These are phyloP conservation scores for Cladorrhinum sp. DNA, from an alignment of 2,329 filamentous ascomycete genomes.

Conservation along the genomic window DNA sequence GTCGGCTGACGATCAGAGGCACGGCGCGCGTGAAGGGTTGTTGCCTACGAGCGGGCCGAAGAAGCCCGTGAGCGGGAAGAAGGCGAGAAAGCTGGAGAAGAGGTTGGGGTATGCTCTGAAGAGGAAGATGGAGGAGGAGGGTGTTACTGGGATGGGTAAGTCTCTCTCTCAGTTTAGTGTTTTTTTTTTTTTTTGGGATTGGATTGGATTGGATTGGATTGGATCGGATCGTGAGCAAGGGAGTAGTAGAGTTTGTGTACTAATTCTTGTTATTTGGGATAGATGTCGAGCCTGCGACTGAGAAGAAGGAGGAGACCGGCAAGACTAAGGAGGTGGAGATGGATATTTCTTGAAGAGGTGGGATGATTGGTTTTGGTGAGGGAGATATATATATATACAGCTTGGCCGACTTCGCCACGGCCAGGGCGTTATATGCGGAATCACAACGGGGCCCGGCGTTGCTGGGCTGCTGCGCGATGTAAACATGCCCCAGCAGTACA, in stretches of 20 bases:
- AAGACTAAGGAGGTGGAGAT: not conserved
- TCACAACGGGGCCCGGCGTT: too few relatives aligned
- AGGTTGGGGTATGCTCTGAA: conserved; percentile 50
- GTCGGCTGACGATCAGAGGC: conserved; percentile 23
- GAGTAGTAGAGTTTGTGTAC: too few relatives aligned
- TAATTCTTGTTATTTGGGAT: too few relatives aligned
- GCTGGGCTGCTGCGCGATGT: too few relatives aligned
- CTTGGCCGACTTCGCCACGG: too few relatives aligned
- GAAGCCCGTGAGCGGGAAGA: conserved; percentile 51
- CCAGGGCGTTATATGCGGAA: too few relatives aligned
- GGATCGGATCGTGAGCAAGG: too few relatives aligned
- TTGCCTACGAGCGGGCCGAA: conserved; percentile 55
- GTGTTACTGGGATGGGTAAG: conserved; percentile 47
- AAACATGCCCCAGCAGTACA: too few relatives aligned
- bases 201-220: not conserved
- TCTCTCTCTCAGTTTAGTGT: not conserved
- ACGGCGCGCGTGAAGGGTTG: conserved; percentile 50
- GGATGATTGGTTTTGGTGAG: too few relatives aligned
- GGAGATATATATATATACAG: too few relatives aligned
- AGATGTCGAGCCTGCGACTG: not conserved
- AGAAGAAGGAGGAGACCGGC: not conserved
- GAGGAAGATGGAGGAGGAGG: conserved; percentile 50
- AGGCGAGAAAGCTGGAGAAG: conserved; percentile 54
- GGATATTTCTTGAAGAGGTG: not conserved
- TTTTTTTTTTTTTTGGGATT: not conserved